These are phyloP conservation scores for Alisma plantagoaquatica DNA, from an alignment of 106 monocot genomes.

Conservation along the genomic window DNA sequence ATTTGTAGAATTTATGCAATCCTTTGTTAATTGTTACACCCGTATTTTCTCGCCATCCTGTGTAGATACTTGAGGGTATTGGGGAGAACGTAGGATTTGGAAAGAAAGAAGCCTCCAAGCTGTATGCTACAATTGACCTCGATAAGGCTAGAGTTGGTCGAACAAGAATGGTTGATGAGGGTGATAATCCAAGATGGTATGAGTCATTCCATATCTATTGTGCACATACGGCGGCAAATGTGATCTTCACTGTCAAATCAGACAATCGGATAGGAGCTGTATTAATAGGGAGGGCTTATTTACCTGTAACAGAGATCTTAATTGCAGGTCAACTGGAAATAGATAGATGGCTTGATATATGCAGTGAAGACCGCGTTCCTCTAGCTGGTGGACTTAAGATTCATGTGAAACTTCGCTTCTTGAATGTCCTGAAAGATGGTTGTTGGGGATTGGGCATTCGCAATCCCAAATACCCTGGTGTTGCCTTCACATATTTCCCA, in stretches of 20 bases:
- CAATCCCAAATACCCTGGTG: constrained; percentile 6
- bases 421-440: constrained; percentile 32
- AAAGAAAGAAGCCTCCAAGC: neutral
- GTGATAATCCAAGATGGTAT: neutral
- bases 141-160: neutral
- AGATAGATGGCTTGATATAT: constrained; percentile 47
- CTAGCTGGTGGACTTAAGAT: constrained; percentile 26
- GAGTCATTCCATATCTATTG: constrained; percentile 9
- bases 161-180: neutral
- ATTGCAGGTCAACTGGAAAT: constrained; percentile 23
- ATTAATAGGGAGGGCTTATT: constrained; percentile 43
- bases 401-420: constrained; percentile 43
- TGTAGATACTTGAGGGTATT: neutral
- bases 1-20: too few relatives aligned
- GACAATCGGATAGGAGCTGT: constrained; percentile 36
- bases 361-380: constrained; percentile 18
- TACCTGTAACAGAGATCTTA: constrained; percentile 34
- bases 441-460: constrained; percentile 37
- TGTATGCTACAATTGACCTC: neutral
- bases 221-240: constrained; percentile 34
- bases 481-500: constrained; percentile 24
- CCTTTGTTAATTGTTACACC: neutral
- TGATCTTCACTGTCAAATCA: constrained; percentile 45
- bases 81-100: neutral
- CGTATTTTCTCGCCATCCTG: neutral